Base-by-base conservation (phyloP, 495 filamentous ascomycete species). In the Hypomontagnella submonticulosa region DNA sequence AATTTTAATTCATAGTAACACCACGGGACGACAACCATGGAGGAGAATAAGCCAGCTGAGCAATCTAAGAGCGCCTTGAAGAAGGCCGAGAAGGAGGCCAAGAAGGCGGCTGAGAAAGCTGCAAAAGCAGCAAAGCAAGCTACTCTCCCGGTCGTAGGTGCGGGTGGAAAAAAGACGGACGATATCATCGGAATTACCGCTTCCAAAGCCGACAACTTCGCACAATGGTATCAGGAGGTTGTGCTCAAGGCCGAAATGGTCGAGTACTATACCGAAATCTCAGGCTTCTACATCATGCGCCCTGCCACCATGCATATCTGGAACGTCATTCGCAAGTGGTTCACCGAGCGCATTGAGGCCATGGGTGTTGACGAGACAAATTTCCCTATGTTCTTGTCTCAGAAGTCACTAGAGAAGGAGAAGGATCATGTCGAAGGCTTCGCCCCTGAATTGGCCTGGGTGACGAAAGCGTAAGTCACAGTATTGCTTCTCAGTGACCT, bases 401-500 rank as follows among this genome's bases (percentile, higher is more conserved):
- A 90, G 66, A 94, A 93, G 78, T 92, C 93, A 9, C 80, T 99
- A 67, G 87, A 97, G 80, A 87, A 89, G 67, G 96, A 98, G 80
- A 97, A 97, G 84, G 91, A 92, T 60, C 96, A 99, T 73, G 89
- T 99, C 56, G 93, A 99, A 77, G 96, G 96, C 20, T 98, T 98
- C 76, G 94, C 93, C 56, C 92, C 95, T 49, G 95, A 99, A 78
- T 89, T 99, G 62, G 96, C 96, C 51, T 98, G 95, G 95, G 96
- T 99, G 37, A 98, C 96, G 30, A 92, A 95, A 77, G 93, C 92
- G 88, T 93, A 84, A 79, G 88, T 76, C 18, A 18, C 32, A 20
- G 13, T 59, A 46, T 7, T 47, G 30, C 40, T n/a, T 20, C 30
- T 5, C 15, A 27, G 23, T 33, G 9, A 30, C 9, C n/a, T 7